Conservation (phyloP, 2,329 filamentous ascomycete genomes). For the Daldinia eschscholtzii region DNA sequence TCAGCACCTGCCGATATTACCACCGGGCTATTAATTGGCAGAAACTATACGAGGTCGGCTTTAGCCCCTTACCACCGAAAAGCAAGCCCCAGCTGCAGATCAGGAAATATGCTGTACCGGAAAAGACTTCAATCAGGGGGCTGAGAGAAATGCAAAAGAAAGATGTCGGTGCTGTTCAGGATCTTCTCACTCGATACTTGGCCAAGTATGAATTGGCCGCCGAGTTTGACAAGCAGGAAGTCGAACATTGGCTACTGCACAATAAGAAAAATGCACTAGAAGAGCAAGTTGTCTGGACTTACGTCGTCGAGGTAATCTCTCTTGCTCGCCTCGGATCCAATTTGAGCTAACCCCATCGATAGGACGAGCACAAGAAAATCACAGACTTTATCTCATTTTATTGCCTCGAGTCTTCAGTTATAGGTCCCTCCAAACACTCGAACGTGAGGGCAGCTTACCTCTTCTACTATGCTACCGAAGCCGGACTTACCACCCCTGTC, state of each 20-base stretch:
- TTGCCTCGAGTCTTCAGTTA: slow-evolving; percentile 91
- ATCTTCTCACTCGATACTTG: slow-evolving; percentile 82
- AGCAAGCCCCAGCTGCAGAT: slow-evolving; percentile 90
- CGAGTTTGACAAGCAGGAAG: slow-evolving; percentile 82
- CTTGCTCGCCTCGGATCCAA: background rate
- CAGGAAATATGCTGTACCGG: slow-evolving; percentile 85
- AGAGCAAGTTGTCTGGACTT: slow-evolving; percentile 92
- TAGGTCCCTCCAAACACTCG: slow-evolving; percentile 81
- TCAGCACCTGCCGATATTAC: slow-evolving; percentile 95
- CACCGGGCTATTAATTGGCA: slow-evolving; percentile 95
- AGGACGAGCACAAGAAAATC: slow-evolving; percentile 78
- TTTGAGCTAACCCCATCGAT: slow-evolving; percentile 34
- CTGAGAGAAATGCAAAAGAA: slow-evolving; percentile 83
- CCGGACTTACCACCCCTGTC: slow-evolving; percentile 72
- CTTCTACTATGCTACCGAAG: slow-evolving; percentile 94
- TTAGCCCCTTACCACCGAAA: slow-evolving; percentile 85
- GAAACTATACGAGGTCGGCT: slow-evolving; percentile 94
- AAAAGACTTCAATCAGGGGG: slow-evolving; percentile 77
- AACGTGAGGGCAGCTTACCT: slow-evolving; percentile 91
- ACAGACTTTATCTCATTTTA: slow-evolving; percentile 99
- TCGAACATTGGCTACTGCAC: slow-evolving; percentile 88
- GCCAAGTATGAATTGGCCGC: slow-evolving; percentile 86
- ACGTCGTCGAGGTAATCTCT: slow-evolving; percentile 81
- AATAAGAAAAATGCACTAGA: slow-evolving; percentile 69
- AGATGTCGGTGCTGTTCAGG: slow-evolving; percentile 81